Conservation (phyloP, 768 basidiomycete species). For the Lactarius evosmus region DNA sequence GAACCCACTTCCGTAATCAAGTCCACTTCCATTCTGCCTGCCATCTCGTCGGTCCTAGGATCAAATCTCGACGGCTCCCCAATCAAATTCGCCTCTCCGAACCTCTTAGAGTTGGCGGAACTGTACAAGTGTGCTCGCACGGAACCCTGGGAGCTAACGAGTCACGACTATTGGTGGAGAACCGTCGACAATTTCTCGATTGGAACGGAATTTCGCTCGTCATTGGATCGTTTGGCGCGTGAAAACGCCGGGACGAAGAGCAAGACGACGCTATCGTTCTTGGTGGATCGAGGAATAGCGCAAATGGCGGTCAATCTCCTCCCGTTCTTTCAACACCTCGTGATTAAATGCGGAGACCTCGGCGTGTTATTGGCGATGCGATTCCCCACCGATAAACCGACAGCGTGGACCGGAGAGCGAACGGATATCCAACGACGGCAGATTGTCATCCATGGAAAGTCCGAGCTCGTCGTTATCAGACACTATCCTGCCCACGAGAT, state of each 20-base stretch:
- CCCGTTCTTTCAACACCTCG: constrained; percentile 78
- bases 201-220: constrained; percentile 61
- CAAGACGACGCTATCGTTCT: constrained; percentile 54
- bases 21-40: constrained; percentile 64
- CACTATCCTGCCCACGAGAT: constrained; percentile 65
- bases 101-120: constrained; percentile 69
- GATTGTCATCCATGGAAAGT: constrained; percentile 50
- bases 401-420: constrained; percentile 50
- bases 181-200: constrained; percentile 61
- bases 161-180: constrained; percentile 61
- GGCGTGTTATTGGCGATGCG: constrained; percentile 67
- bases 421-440: constrained; percentile 47
- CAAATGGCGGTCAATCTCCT: constrained; percentile 81
- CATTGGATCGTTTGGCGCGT: constrained; percentile 59
- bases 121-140: constrained; percentile 51
- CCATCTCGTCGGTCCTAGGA: constrained; percentile 45
- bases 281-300: constrained; percentile 65
- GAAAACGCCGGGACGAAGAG: constrained; percentile 36
- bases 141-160: constrained; percentile 47
- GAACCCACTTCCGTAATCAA: constrained; percentile 94
- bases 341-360: constrained; percentile 79
- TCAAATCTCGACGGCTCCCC: constrained; percentile 38
- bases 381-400: constrained; percentile 40
- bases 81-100: constrained; percentile 78
- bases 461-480: constrained; percentile 54